phyloP scores from a whole-genome alignment of 441 rosid species.

The Erodium texanum region DNA sequence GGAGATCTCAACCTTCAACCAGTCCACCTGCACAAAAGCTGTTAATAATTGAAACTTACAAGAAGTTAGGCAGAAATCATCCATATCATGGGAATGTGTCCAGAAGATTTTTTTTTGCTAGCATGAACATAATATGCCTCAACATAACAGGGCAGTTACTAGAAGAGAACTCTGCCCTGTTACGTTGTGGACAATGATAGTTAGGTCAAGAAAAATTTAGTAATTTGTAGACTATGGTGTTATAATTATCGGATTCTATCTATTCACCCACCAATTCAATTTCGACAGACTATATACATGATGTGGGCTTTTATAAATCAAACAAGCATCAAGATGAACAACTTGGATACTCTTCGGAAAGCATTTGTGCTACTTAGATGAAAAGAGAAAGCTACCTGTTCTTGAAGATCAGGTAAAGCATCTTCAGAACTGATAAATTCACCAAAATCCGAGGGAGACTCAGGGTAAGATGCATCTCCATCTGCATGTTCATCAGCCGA shows the following conservation, averaged over 20 bases:
- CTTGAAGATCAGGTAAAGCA: slow-evolving; percentile 56
- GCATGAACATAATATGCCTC: neutral
- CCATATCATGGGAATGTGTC: neutral
- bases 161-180: neutral
- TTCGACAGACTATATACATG: neutral
- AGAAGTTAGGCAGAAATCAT: slow-evolving; percentile 22
- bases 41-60: slow-evolving; percentile 48
- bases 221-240: neutral
- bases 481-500: slow-evolving; percentile 19
- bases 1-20: slow-evolving; percentile 67
- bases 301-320: slow-evolving; percentile 2
- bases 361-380: slow-evolving; percentile 9
- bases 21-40: slow-evolving; percentile 52
- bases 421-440: slow-evolving; percentile 30
- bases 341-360: neutral
- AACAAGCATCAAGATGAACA: slow-evolving; percentile 3
- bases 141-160: slow-evolving; percentile 4
- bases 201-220: neutral
- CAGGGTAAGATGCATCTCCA: slow-evolving; percentile 24
- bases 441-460: slow-evolving; percentile 27
- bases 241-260: neutral
- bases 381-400: slow-evolving; percentile 40
- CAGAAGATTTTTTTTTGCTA: too few relatives aligned
- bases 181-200: neutral
- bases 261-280: neutral